Percentiles rank a stretch among this genome's conserved stretches.
These are phyloP conservation scores for Erodium texanum DNA, from an alignment of 441 rosid species.

Conservation along the genomic window DNA sequence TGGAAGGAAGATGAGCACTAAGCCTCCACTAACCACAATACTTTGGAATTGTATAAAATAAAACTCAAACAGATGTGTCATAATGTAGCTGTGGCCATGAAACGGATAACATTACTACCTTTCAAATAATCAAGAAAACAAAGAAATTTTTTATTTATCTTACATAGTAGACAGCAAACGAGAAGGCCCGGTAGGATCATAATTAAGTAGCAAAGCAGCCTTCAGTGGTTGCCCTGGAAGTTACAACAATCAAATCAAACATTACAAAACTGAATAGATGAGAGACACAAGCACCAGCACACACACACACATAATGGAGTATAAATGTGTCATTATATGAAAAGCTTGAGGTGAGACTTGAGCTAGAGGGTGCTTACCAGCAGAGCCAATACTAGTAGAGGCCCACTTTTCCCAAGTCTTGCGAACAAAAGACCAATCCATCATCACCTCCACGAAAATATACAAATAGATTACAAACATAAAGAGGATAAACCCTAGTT, in stretches of 20 bases:
- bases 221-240: slow-evolving; percentile 51
- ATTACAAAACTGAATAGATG: not conserved
- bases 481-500: not conserved
- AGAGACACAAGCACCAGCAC: not conserved
- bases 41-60: too few relatives aligned
- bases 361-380: slow-evolving; percentile 27
- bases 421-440: slow-evolving; percentile 49
- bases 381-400: slow-evolving; percentile 43
- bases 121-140: not conserved
- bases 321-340: not conserved
- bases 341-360: not conserved
- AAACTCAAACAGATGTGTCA: not conserved
- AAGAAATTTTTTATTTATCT: slow-evolving; percentile 8
- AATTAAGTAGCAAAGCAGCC: slow-evolving; percentile 61
- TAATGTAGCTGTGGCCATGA: not conserved
- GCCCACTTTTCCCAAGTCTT: slow-evolving; percentile 86
- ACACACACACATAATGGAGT: not conserved
- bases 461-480: not conserved
- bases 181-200: slow-evolving; percentile 66
- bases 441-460: not conserved
- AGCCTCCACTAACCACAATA: not conserved
- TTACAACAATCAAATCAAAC: slow-evolving; percentile 11
- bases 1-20: not conserved
- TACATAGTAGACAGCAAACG: slow-evolving; percentile 79
- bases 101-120: not conserved